A percentile compares a stretch with the other conserved stretches of the same genome.
Conservation (phyloP, 2,329 filamentous ascomycete genomes). For the Alternaria gansuensis region DNA sequence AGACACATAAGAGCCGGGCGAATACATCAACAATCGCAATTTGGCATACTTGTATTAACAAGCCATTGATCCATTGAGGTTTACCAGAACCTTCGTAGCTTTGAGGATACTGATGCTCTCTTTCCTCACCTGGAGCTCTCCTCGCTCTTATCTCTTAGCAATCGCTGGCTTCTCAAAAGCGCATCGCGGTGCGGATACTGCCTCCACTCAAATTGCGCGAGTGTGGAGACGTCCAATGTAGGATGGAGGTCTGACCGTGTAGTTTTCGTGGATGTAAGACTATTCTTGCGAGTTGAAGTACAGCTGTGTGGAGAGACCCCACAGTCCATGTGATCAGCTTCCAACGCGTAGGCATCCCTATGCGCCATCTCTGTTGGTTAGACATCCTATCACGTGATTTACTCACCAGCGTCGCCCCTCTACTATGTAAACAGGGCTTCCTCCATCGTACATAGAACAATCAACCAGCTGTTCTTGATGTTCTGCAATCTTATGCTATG, state of each 20-base stretch:
- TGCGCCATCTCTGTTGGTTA: constrained; percentile 31
- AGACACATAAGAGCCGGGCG: no score
- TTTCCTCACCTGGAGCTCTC: neutral
- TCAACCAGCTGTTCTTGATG: no score
- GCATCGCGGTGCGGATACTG: neutral
- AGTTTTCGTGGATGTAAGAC: neutral
- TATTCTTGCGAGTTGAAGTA: constrained; percentile 14
- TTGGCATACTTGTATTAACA: neutral
- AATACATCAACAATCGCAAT: no score
- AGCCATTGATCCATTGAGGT: no score
- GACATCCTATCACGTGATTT: no score
- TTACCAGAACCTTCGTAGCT: neutral
- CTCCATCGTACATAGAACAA: no score
- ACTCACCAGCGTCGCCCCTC: no score
- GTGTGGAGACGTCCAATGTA: neutral
- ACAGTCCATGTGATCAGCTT: constrained; percentile 32
- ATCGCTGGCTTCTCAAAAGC: neutral
- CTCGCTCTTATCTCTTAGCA: neutral
- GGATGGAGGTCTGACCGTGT: neutral
- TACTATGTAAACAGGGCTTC: no score
- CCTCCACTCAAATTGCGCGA: neutral
- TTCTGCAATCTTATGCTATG: no score
- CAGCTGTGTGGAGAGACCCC: constrained; percentile 37
- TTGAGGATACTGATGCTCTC: neutral
- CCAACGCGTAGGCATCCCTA: constrained; percentile 21